These are phyloP conservation scores for Gonapodya prolifera DNA, from an alignment of 192 early-diverging fungal species.

Conservation along the genomic window DNA sequence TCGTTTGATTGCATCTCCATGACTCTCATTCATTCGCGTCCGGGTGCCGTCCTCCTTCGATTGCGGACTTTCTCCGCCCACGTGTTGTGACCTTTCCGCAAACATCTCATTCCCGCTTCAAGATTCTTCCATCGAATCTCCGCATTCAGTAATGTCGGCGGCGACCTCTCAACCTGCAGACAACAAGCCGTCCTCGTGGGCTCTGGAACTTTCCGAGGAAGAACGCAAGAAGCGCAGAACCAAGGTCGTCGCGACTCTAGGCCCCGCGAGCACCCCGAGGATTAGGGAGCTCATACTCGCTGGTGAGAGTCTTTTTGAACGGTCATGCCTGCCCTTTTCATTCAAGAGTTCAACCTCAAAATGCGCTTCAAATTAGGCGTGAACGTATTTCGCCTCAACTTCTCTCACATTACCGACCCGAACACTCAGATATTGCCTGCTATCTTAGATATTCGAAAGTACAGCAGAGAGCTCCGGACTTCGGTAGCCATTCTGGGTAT, in stretches of 20 bases:
- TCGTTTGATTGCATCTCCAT: no score
- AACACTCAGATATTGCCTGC: conserved; percentile 24
- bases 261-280: conserved; percentile 34
- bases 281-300: conserved; percentile 33
- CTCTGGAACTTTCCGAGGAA: background rate
- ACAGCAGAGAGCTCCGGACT: conserved; percentile 20
- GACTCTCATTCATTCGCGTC: no score
- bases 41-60: no score
- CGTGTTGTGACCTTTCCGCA: no score
- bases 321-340: no score
- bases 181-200: background rate
- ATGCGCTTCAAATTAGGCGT: conserved; percentile 15
- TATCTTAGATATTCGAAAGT: conserved; percentile 29
- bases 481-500: conserved; percentile 34
- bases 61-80: no score
- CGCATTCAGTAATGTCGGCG: no score
- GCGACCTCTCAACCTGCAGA: no score
- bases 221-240: conserved; percentile 9
- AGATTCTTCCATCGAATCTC: no score
- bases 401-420: conserved; percentile 32
- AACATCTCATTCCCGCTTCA: no score
- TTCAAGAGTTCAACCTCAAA: conserved; percentile 4
- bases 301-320: no score
- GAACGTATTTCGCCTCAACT: conserved; percentile 40
- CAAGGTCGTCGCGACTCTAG: conserved; percentile 39